phyloP scores from a whole-genome alignment of 2,329 filamentous ascomycete species.

The Ophiosphaerella narmari region DNA sequence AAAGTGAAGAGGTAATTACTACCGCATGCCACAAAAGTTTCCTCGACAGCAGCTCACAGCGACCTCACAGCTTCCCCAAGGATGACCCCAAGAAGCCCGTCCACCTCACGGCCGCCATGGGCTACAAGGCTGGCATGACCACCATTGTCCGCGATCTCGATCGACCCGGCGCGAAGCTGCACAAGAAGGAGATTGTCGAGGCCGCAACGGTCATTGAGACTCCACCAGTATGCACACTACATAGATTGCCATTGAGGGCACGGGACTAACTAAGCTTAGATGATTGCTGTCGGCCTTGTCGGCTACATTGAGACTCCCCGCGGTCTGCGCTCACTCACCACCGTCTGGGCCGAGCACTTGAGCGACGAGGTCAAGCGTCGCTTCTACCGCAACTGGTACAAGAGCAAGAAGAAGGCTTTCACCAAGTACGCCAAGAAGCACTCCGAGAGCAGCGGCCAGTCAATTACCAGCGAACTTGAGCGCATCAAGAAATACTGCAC shows the following conservation, averaged over 20 bases:
- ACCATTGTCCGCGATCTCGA: constrained; percentile 99
- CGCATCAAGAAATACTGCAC: constrained; percentile 99
- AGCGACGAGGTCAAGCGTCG: constrained; percentile 98
- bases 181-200: constrained; percentile 71
- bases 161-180: constrained; percentile 97
- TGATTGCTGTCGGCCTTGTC: constrained; percentile 99
- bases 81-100: constrained; percentile 99
- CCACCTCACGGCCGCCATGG: constrained; percentile 96
- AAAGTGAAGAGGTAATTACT: constrained; percentile 93
- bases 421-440: constrained; percentile 99
- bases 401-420: constrained; percentile 99
- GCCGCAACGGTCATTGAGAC: constrained; percentile 50
- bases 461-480: constrained; percentile 96
- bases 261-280: constrained; percentile 62
- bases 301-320: constrained; percentile 99
- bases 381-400: constrained; percentile 99
- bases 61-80: constrained; percentile 83
- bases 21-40: constrained; percentile 44
- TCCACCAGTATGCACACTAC: constrained; percentile 67
- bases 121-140: constrained; percentile 99
- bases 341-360: constrained; percentile 99
- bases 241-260: constrained; percentile 58
- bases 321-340: constrained; percentile 98
- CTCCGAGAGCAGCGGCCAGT: constrained; percentile 87
- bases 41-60: constrained; percentile 32